Conservation (phyloP, 169 alveolate genomes). For the Babesia divergens region DNA sequence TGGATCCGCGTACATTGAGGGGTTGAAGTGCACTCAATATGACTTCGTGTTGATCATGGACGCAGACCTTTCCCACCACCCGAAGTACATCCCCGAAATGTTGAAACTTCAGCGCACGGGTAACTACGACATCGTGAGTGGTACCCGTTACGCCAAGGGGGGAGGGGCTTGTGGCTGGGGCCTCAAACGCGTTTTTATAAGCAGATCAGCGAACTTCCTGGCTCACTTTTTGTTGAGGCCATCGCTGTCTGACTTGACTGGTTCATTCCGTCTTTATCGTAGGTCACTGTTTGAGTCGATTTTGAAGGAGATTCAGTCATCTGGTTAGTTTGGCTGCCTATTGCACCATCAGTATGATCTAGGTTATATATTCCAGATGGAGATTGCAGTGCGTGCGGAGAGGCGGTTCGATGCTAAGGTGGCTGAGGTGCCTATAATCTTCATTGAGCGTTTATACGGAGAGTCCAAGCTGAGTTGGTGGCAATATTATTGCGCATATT, state of each 20-base stretch:
- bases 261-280: constrained; percentile 92
- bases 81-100: constrained; percentile 88
- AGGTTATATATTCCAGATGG: constrained; percentile 98
- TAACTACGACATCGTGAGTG: constrained; percentile 92
- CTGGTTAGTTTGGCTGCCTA: neutral
- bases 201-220: constrained; percentile 92
- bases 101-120: constrained; percentile 85
- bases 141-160: constrained; percentile 89
- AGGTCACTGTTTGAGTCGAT: constrained; percentile 83
- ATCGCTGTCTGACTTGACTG: constrained; percentile 88
- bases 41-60: constrained; percentile 93
- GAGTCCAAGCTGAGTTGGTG: constrained; percentile 85
- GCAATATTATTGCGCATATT: neutral
- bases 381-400: constrained; percentile 90
- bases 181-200: constrained; percentile 86
- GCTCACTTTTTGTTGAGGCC: constrained; percentile 83
- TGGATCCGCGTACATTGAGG: constrained; percentile 95
- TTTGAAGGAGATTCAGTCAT: constrained; percentile 32
- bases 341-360: neutral
- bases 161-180: constrained; percentile 98
- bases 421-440: constrained; percentile 95
- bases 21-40: constrained; percentile 86
- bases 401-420: constrained; percentile 80
- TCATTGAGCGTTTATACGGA: constrained; percentile 96
- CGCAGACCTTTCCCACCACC: constrained; percentile 97